Base-by-base conservation (phyloP, 495 filamentous ascomycete genomes). In the Penicillium lividum region DNA sequence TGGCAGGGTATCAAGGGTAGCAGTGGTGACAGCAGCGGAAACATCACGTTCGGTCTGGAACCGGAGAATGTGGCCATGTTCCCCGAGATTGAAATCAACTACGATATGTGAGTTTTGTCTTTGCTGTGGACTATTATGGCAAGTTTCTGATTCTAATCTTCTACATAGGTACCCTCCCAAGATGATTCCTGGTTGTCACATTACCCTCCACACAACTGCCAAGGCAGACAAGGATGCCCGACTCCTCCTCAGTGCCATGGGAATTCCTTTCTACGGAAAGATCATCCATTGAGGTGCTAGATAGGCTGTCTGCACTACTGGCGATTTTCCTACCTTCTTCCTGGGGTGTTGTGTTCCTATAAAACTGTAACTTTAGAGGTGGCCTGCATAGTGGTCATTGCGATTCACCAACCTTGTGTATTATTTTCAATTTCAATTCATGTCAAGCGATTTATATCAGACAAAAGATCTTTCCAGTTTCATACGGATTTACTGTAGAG, bases 51-150 rank as follows among this genome's bases (percentile, higher is more conserved):
- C 71, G 93, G 93, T 57, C 77, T 98, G 59, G 75, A 72, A 6
- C 77, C 85, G 34, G 87, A 91, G 58, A 80, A 83, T 42, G 83
- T 97, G 53, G 84, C 86, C 54, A 66, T 89, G 51, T 98, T 97
- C 73, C 95, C 95, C 0, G 94, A 98, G 76, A 82, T 98, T 53
- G 92, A 96, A 71, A 82, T 89, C 44, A 95, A 96, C 74, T 93
- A 92, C 68, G 89, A 92, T 74, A 81, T 84, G 92, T 97, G 74
- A 84, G 92, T 85, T 45, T 33, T 29, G 2, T 28, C 6, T 43
- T 31, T 13, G 16, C 47, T 54, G 34, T 31, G 9, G 13, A 27
- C n/a, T 15, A 15, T 16, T 22, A 54, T 36, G 16, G 31, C 10
- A n/a, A 15, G 30, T 44, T 55, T 29, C 36, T 28, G 15, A 13